Conservation (phyloP, 2,329 filamentous ascomycete species). For the Xylariomycetidae sp. region DNA sequence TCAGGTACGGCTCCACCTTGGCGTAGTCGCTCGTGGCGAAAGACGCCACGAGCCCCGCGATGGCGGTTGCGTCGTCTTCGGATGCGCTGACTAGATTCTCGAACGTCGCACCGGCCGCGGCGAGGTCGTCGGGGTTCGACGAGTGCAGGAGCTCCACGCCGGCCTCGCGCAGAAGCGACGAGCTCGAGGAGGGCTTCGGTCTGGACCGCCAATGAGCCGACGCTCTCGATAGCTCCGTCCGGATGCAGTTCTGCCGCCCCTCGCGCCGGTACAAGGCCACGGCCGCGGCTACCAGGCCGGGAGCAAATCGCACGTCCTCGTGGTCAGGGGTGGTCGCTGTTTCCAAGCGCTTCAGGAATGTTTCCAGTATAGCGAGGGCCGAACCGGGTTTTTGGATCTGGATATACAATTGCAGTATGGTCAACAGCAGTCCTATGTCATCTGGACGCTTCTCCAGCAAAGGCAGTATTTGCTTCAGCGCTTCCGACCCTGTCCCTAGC, state of each 20-base stretch:
- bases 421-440: conserved; percentile 75
- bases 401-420: conserved; percentile 75
- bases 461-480: conserved; percentile 62
- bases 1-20: conserved; percentile 48
- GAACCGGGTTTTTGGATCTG: conserved; percentile 63
- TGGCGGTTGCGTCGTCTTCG: conserved; percentile 60
- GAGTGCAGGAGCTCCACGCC: conserved; percentile 79
- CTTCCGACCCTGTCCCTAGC: conserved; percentile 56
- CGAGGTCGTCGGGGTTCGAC: conserved; percentile 59
- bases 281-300: conserved; percentile 74
- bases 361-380: conserved; percentile 69
- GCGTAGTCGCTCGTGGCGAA: conserved; percentile 57
- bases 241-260: conserved; percentile 66
- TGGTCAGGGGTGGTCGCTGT: conserved; percentile 48
- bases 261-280: conserved; percentile 74
- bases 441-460: conserved; percentile 68
- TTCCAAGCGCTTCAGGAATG: conserved; percentile 68
- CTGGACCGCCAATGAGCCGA: conserved; percentile 74
- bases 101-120: conserved; percentile 73
- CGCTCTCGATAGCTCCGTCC: conserved; percentile 69
- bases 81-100: conserved; percentile 61
- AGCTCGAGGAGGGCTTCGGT: conserved; percentile 40
- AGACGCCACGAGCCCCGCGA: conserved; percentile 81
- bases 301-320: conserved; percentile 70
- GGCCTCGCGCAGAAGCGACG: conserved; percentile 72